Evolutionary conservation across 2,329 filamentous ascomycete species (phyloP), one percentile per base, ranked within the genome.

Genomic region (Fusarium aywerte): DNA sequence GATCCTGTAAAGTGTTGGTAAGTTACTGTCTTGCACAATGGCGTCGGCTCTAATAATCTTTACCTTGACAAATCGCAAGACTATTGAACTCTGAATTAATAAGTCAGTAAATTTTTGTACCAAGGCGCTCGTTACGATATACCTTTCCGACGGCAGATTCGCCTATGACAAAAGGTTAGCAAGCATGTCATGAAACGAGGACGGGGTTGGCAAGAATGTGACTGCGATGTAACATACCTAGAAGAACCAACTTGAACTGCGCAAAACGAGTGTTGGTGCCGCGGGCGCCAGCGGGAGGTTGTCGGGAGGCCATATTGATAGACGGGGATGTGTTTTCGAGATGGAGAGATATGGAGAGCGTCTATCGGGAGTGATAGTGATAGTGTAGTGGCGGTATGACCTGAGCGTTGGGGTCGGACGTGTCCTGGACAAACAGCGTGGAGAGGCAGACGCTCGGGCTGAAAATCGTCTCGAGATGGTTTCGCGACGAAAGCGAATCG

Each of bases 61-160:
- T 80, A 96, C 93, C 88, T 99, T 99, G 78, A 99, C 96, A 77
- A 99, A 99, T 82, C 96, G 91, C 77, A 99, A 85, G 58, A 99
- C 96, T 80, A 99, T 90, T 71, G 96, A 99, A 83, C 94, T 97
- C 95, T 97, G 74, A 20, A 48, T 60, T 55, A 20, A 35, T 15
- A 49, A 33, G 58, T 70, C 55, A 75, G 74, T 70, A 61, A 45
- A 59, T 45, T 18, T 50, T 44, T 31, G 53, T 33, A 32, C 50
- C 35, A 39, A 40, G 44, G n/a, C 18, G 55, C n/a, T 56, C 25
- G 35, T 32, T 49, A 29, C 36, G 58, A 71, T 77, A 72, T 81
- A 96, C 93, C 92, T 99, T 99, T 90, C 96, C 96, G 59, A 99
- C 96, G 61, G 96, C 96, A 73, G 96, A 99, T 85, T 99, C 96